A percentile compares a stretch with the other conserved stretches of the same genome.
phyloP scores from a whole-genome alignment of 2,329 filamentous ascomycete genomes.

The Arachnomyces sp. region DNA sequence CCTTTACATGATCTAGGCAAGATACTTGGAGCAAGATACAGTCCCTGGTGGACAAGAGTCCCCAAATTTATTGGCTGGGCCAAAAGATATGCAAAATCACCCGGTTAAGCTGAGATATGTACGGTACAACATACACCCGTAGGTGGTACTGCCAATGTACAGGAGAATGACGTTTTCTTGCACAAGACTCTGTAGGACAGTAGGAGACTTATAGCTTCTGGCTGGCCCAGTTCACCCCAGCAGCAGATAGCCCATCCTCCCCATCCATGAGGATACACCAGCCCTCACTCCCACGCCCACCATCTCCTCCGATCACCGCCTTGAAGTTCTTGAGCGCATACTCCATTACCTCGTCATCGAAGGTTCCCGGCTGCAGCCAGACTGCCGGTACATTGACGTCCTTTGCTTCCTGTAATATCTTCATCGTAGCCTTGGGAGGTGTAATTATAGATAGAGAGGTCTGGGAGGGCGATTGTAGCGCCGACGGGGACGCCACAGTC shows the following conservation, averaged over 20 bases:
- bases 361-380: slow-evolving; percentile 88
- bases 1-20: no score
- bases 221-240: slow-evolving; percentile 43
- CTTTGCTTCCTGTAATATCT: slow-evolving; percentile 69
- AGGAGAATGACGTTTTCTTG: no score
- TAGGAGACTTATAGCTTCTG: slow-evolving; percentile 29
- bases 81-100: no score
- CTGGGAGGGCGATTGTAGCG: slow-evolving; percentile 56
- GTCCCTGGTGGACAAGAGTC: no score
- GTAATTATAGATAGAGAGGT: slow-evolving; percentile 83
- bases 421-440: slow-evolving; percentile 65
- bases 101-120: no score
- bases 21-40: no score
- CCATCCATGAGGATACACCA: slow-evolving; percentile 88
- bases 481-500: slow-evolving; percentile 57
- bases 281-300: slow-evolving; percentile 60
- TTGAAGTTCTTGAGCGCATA: slow-evolving; percentile 63
- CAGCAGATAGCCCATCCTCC: slow-evolving; percentile 50
- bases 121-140: no score
- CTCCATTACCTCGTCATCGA: slow-evolving; percentile 63
- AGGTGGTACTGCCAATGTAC: neutral
- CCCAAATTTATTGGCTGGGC: no score
- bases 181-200: no score
- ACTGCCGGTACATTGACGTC: slow-evolving; percentile 63
- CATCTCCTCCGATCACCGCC: slow-evolving; percentile 58